phyloP scores from a whole-genome alignment of 495 filamentous ascomycete species.

The Neurospora intermedia region DNA sequence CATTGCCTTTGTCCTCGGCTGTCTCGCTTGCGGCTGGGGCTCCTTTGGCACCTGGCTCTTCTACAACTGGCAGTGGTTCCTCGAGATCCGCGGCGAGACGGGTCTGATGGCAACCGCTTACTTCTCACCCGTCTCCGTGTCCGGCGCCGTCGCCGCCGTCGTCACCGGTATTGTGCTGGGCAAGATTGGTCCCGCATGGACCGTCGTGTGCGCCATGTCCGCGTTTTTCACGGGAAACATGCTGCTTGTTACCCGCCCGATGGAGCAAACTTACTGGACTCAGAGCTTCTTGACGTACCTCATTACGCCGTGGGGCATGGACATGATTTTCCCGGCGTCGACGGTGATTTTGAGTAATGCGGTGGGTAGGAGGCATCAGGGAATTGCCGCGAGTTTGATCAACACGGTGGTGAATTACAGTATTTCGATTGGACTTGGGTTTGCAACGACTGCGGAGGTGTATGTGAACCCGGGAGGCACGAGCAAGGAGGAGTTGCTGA shows the following conservation, averaged over 20 bases:
- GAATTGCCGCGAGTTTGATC: slow-evolving; percentile 32
- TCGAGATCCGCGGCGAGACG: slow-evolving; percentile 31
- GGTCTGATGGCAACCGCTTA: slow-evolving; percentile 39
- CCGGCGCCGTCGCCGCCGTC: slow-evolving; percentile 39
- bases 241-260: slow-evolving; percentile 36
- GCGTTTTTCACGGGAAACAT: slow-evolving; percentile 36
- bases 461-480: slow-evolving; percentile 24
- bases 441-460: slow-evolving; percentile 36
- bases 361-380: slow-evolving; percentile 31
- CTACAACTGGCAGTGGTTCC: slow-evolving; percentile 46
- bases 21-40: slow-evolving; percentile 48
- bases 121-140: slow-evolving; percentile 32
- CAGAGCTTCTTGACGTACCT: slow-evolving; percentile 36
- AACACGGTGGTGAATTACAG: slow-evolving; percentile 36
- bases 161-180: slow-evolving; percentile 37
- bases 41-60: slow-evolving; percentile 52
- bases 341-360: slow-evolving; percentile 32
- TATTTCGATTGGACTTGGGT: slow-evolving; percentile 36
- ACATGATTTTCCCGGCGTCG: slow-evolving; percentile 30
- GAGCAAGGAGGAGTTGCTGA: slow-evolving; percentile 21
- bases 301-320: slow-evolving; percentile 46
- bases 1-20: slow-evolving; percentile 42
- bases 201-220: slow-evolving; percentile 41
- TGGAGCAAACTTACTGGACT: slow-evolving; percentile 35
- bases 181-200: slow-evolving; percentile 29